Evolutionary conservation across 2,329 filamentous ascomycete genomes (phyloP).

Genomic region (Stagonosporopsis tanaceti): DNA sequence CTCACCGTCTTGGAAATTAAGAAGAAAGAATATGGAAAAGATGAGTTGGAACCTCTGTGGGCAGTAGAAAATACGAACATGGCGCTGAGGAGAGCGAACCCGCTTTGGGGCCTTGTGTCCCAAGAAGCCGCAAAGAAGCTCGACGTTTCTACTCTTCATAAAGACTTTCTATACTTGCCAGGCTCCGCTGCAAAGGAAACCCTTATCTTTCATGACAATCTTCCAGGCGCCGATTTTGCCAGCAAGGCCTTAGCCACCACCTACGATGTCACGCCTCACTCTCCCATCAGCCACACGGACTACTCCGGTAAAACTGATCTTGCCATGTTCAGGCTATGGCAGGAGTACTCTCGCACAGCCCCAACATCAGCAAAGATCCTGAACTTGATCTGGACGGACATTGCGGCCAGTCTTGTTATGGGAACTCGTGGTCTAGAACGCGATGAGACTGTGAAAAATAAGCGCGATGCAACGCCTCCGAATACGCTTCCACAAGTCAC

Average conservation of each 20-base stretch:
- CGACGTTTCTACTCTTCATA: neutral
- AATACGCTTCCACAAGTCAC: neutral
- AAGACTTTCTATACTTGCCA: neutral
- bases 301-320: slow-evolving; percentile 51
- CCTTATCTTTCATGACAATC: neutral
- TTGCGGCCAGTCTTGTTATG: slow-evolving; percentile 54
- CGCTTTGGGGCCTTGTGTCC: neutral
- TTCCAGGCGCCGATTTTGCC: neutral
- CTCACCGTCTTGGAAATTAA: neutral
- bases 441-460: slow-evolving; percentile 43
- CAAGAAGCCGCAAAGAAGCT: neutral
- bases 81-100: neutral
- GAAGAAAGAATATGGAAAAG: neutral
- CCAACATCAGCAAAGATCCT: slow-evolving; percentile 47
- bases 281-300: slow-evolving; percentile 25
- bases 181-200: neutral
- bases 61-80: slow-evolving; percentile 3
- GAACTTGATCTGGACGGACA: slow-evolving; percentile 57
- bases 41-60: neutral
- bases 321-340: slow-evolving; percentile 54
- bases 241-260: neutral
- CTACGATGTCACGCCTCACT: neutral
- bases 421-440: slow-evolving; percentile 45
- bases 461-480: neutral
- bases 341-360: slow-evolving; percentile 42